phyloP scores from a whole-genome alignment of 129 eudicot genomes.

The Gnaphalium uliginosum region DNA sequence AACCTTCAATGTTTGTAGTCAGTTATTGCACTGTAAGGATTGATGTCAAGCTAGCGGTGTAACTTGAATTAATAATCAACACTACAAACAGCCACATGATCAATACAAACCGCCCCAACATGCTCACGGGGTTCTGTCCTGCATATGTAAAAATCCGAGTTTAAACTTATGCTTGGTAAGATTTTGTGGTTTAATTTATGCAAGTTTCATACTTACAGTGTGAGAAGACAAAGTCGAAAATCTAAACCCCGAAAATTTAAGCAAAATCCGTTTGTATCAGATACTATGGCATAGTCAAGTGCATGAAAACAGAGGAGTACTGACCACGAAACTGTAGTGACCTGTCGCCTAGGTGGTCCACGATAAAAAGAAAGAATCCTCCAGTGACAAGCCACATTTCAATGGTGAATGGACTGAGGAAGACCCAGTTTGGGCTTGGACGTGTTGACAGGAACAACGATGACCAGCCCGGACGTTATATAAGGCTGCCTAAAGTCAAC shows the following conservation, averaged over 20 bases:
- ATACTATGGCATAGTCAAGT: background rate
- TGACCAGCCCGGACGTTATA: conserved; percentile 50
- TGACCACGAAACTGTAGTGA: conserved; percentile 52
- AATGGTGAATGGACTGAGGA: conserved; percentile 43
- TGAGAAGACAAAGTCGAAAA: conserved; percentile 49
- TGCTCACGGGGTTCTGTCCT: conserved; percentile 10
- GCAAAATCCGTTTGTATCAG: conserved; percentile 1
- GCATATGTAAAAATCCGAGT: background rate
- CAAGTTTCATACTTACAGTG: conserved; percentile 26
- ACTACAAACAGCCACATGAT: conserved; percentile 14
- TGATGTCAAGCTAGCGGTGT: conserved; percentile 78
- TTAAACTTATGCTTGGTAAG: background rate
- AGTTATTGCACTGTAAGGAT: conserved; percentile 75
- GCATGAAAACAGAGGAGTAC: conserved; percentile 1
- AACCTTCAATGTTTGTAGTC: conserved; percentile 51
- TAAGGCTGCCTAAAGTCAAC: conserved; percentile 56
- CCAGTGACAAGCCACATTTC: conserved; percentile 45
- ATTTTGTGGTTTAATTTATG: background rate
- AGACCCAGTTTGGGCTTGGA: conserved; percentile 40
- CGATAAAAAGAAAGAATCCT: conserved; percentile 47
- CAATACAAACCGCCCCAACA: conserved; percentile 2
- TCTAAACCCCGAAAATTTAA: conserved; percentile 56
- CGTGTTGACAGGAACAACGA: conserved; percentile 44
- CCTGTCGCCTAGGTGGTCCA: conserved; percentile 55
- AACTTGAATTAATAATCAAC: conserved; percentile 57